Conservation (phyloP, 2,329 filamentous ascomycete genomes). For the Aspergillus tubingensis region DNA sequence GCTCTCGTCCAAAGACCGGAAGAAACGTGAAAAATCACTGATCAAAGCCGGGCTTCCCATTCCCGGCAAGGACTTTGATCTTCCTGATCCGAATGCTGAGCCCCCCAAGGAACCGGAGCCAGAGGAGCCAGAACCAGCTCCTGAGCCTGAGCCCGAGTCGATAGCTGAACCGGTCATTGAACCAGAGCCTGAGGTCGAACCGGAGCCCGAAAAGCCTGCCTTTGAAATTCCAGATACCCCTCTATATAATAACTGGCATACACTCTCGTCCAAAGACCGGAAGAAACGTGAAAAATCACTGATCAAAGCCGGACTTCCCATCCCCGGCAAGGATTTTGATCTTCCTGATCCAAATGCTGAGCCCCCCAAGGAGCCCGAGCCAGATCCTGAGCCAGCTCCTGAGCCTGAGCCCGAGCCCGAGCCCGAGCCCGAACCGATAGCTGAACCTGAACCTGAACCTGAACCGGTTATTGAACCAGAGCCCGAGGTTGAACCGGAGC, state of each 20-base stretch:
- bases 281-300: slow-evolving; percentile 24
- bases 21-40: slow-evolving; percentile 22
- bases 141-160: slow-evolving; percentile 11
- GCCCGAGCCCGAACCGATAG: slow-evolving; percentile 27
- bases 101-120: slow-evolving; percentile 24
- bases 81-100: slow-evolving; percentile 19
- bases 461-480: slow-evolving; percentile 15
- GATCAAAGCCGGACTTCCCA: slow-evolving; percentile 18
- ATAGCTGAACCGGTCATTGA: slow-evolving; percentile 3
- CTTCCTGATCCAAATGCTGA: slow-evolving; percentile 19
- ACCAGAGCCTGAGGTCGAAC: slow-evolving; percentile 32
- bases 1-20: slow-evolving; percentile 20
- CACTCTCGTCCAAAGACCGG: slow-evolving; percentile 19
- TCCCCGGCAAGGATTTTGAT: slow-evolving; percentile 32
- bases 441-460: slow-evolving; percentile 22
- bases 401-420: slow-evolving; percentile 23
- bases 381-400: slow-evolving; percentile 17
- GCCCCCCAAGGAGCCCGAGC: slow-evolving; percentile 22
- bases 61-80: slow-evolving; percentile 31
- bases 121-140: slow-evolving; percentile 26
- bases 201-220: slow-evolving; percentile 29
- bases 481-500: slow-evolving; percentile 36
- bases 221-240: slow-evolving; percentile 24
- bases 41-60: slow-evolving; percentile 20
- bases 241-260: slow-evolving; percentile 23